Evolutionary conservation across 2,329 filamentous ascomycete genomes (phyloP).

Genomic region (Aspergillus viridinutans): DNA sequence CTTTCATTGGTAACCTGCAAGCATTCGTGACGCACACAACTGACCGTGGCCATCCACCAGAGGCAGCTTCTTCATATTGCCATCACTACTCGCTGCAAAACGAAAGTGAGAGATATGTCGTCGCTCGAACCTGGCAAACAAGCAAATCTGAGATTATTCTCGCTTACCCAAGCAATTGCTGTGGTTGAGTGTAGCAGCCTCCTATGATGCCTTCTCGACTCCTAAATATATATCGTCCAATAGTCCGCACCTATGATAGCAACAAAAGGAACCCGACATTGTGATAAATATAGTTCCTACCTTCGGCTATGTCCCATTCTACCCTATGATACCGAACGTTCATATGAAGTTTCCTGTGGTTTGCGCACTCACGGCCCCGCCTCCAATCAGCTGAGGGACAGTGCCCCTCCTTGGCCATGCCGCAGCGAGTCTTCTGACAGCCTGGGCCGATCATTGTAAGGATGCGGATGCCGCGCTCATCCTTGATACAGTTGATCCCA

Average conservation of each 20-base stretch:
- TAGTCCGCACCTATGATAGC: not conserved
- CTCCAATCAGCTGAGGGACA: constrained; percentile 3
- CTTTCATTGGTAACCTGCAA: not conserved
- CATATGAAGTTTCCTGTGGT: not conserved
- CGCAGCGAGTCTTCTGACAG: constrained; percentile 17
- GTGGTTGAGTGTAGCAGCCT: not conserved
- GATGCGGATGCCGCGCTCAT: constrained; percentile 3
- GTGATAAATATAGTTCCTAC: not conserved
- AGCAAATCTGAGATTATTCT: not conserved
- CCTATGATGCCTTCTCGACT: not conserved
- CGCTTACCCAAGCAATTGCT: not conserved
- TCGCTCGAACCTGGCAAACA: not conserved
- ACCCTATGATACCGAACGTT: not conserved
- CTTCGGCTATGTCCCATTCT: not conserved
- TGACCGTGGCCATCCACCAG: constrained; percentile 8
- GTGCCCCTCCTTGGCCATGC: constrained; percentile 3
- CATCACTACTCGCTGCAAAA: not conserved
- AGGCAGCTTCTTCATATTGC: not conserved
- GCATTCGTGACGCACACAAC: constrained; percentile 12
- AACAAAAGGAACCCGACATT: not conserved
- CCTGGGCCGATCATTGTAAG: constrained; percentile 8
- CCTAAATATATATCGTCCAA: not conserved
- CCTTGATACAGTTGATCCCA: constrained; percentile 8
- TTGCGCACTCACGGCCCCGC: not conserved
- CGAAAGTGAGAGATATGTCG: not conserved